phyloP scores from a whole-genome alignment of 73 alveolate genomes.

The Stentor coeruleus region DNA sequence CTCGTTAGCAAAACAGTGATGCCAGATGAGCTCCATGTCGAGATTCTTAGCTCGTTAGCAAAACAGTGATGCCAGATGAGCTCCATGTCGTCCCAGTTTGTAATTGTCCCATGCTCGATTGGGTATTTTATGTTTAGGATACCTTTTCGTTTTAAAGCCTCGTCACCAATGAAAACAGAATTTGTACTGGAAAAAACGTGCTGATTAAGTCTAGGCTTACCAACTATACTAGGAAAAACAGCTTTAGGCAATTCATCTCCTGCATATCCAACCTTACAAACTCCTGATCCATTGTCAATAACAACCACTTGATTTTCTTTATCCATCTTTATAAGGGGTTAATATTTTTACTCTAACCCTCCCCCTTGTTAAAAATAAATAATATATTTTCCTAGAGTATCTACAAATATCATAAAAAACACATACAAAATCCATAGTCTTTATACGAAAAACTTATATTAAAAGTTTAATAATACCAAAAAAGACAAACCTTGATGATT shows the following conservation, averaged over 20 bases:
- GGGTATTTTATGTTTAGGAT: conserved; percentile 51
- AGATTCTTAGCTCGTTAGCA: conserved; percentile 62
- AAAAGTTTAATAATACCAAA: too few species aligned
- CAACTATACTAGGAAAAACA: conserved; percentile 81
- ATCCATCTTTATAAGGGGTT: too few species aligned
- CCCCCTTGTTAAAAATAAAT: too few species aligned
- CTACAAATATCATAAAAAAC: too few species aligned
- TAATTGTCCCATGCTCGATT: conserved; percentile 64
- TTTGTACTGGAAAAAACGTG: neutral
- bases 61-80: conserved; percentile 77
- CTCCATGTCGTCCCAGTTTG: conserved; percentile 80
- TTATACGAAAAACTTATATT: too few species aligned
- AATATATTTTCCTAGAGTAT: too few species aligned
- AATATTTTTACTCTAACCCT: too few species aligned
- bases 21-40: conserved; percentile 81
- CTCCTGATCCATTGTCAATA: conserved; percentile 75
- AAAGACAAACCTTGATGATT: too few species aligned
- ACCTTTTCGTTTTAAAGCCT: conserved; percentile 55
- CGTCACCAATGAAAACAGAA: conserved; percentile 42
- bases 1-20: conserved; percentile 67
- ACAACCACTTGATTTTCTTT: too few species aligned
- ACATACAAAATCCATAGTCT: too few species aligned
- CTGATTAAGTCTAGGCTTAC: conserved; percentile 50
- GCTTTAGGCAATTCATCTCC: conserved; percentile 97
- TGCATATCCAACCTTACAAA: conserved; percentile 78